Conservation (phyloP, 352 stramenopile genomes). For the Nothophytophthora sp. region DNA sequence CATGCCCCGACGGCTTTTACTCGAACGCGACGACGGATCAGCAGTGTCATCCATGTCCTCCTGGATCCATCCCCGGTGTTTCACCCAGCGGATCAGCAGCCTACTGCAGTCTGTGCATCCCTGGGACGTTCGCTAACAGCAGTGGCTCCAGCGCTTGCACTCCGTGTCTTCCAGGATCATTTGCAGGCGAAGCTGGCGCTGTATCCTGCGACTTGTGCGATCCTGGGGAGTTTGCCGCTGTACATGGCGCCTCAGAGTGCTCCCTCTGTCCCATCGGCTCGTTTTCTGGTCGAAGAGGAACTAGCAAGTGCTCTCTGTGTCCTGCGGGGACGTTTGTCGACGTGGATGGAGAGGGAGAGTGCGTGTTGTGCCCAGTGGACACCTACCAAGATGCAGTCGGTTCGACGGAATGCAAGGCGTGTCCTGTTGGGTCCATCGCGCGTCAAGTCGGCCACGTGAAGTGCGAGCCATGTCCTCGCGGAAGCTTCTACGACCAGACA, state of each 20-base stretch:
- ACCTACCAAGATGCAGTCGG: constrained; percentile 40
- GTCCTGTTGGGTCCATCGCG: constrained; percentile 40
- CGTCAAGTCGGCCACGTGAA: constrained; percentile 28
- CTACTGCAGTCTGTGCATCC: constrained; percentile 30
- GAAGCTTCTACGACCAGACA: constrained; percentile 37
- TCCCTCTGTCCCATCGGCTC: constrained; percentile 28
- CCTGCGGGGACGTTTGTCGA: constrained; percentile 33
- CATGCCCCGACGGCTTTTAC: constrained; percentile 39
- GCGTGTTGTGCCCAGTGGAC: constrained; percentile 40
- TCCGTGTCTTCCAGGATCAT: constrained; percentile 37
- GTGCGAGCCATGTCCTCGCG: constrained; percentile 40
- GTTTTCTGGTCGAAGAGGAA: constrained; percentile 20
- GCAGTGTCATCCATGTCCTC: constrained; percentile 41
- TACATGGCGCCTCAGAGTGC: constrained; percentile 25
- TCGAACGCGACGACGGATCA: constrained; percentile 48
- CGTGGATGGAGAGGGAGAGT: constrained; percentile 40
- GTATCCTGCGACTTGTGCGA: constrained; percentile 39
- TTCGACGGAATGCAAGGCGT: constrained; percentile 29
- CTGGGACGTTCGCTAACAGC: constrained; percentile 47
- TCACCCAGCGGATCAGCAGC: constrained; percentile 4
- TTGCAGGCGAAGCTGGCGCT: constrained; percentile 22
- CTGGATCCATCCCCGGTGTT: constrained; percentile 13
- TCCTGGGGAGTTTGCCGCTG: constrained; percentile 38
- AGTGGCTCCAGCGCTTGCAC: constrained; percentile 32
- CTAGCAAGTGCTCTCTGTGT: constrained; percentile 13